Evolutionary conservation across 176 grass and related monocot species (phyloP), one percentile per base, ranked within the genome.

Genomic region (Rhynchospora pubera): DNA sequence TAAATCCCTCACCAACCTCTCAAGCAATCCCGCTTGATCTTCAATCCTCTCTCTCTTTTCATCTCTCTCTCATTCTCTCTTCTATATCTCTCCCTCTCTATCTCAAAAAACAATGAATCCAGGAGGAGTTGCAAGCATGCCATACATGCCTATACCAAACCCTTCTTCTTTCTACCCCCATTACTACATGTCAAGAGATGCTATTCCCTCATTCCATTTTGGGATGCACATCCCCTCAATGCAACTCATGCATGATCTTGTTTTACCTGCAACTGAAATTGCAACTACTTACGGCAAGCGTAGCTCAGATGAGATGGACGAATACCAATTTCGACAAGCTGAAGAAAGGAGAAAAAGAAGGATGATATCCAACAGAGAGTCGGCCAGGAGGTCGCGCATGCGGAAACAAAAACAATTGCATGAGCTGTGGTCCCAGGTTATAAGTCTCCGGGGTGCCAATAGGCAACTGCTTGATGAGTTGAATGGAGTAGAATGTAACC

Each of bases 291-390:
- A 4, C 19, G 65, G 68, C 19, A 85, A 80, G 67, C 72, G 83
- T 39, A 93, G 85, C 74, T 95, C 97, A 3, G 82, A 91, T 13
- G 81, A 91, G 82, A 67, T 69, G 30, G 75, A 53, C 3, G 68
- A 83, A 9, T 63, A 23, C 32, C 85, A 80, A 76, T 47, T n/a
- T 57, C 44, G 16, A 53, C 72, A 85, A 28, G 90, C 79, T 16
- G 89, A 94, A 30, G 89, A 98, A 82, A 91, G 87, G 86, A 91
- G 85, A 86, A 93, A 62, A 79, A 87, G 91, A 77, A 82, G 96
- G 64, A 78, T 95, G 28, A 88, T 89, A 30, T 99, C 96, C 0
- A 99, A 99, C 85, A 86, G 92, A 32, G 92, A 95, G 85, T 99
- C 96, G 0, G 96, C 96, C 5, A 81, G 65, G 47, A 88, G 92